Evolutionary conservation across 2,329 filamentous ascomycete species (phyloP).

Genomic region (Alternaria rosae): DNA sequence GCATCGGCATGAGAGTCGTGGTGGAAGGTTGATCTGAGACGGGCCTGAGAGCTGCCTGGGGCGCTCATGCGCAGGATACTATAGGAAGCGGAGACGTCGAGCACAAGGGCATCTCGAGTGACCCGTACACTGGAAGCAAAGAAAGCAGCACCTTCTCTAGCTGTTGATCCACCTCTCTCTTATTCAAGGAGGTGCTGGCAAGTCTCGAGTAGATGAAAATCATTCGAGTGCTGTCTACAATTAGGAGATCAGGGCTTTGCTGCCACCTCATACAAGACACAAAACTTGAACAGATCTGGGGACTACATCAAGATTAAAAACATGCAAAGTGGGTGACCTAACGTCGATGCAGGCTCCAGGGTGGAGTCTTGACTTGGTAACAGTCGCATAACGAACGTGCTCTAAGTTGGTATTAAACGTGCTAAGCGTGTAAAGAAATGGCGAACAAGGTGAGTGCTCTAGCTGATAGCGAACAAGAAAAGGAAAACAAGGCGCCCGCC

Average conservation of each 20-base stretch:
- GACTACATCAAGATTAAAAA: too few species aligned
- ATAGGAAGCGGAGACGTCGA: background rate
- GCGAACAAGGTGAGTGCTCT: constrained; percentile 4
- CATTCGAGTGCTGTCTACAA: too few species aligned
- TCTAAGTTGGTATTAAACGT: constrained; percentile 10
- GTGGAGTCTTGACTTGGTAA: background rate
- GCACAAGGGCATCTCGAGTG: background rate
- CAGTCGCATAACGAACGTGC: background rate
- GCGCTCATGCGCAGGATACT: background rate
- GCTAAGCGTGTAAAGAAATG: background rate
- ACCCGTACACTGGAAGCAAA: accelerated
- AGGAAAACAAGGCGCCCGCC: background rate
- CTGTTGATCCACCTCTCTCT: background rate
- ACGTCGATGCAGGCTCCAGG: background rate
- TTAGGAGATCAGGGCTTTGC: too few species aligned
- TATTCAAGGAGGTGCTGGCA: too few species aligned
- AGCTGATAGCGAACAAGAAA: constrained; percentile 6
- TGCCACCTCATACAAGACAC: too few species aligned
- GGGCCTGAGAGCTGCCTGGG: background rate
- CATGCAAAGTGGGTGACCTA: background rate
- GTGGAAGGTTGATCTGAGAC: background rate
- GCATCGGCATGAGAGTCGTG: background rate
- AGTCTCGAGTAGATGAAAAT: too few species aligned
- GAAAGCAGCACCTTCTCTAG: background rate
- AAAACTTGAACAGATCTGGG: too few species aligned